These are phyloP conservation scores for Acanthochlamys bracteata DNA, from an alignment of 106 monocot genomes.

Conservation along the genomic window DNA sequence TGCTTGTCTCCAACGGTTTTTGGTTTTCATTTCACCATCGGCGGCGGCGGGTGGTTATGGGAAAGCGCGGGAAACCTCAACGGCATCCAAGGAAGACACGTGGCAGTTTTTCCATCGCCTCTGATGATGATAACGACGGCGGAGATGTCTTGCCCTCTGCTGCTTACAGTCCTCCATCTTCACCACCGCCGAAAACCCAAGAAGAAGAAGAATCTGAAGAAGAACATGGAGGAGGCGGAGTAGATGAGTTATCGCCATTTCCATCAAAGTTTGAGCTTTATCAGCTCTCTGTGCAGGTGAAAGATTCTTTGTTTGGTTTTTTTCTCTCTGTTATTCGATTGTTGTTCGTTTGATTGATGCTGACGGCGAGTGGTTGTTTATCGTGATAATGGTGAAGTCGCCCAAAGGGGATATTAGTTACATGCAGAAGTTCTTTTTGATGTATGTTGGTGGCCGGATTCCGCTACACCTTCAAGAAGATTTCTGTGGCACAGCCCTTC, in stretches of 20 bases:
- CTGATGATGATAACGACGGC: background rate
- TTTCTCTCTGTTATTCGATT: no score
- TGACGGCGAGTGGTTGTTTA: background rate
- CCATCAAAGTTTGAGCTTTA: conserved; percentile 13
- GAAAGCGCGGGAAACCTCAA: conserved; percentile 2
- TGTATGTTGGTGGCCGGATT: conserved; percentile 76
- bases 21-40: no score
- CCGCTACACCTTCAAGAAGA: conserved; percentile 85
- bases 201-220: no score
- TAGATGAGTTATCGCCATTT: background rate
- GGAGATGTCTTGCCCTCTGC: conserved; percentile 8
- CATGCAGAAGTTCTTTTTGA: conserved; percentile 85
- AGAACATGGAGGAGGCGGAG: background rate
- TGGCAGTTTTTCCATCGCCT: background rate
- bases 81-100: background rate
- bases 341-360: background rate
- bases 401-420: conserved; percentile 95
- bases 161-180: conserved; percentile 2
- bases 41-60: conserved; percentile 5
- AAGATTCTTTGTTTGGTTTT: no score
- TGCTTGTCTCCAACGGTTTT: no score
- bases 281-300: conserved; percentile 11
- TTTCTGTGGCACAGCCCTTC: conserved; percentile 89
- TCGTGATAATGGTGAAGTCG: conserved; percentile 23
- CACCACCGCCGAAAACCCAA: no score